Evolutionary conservation across 2,329 filamentous ascomycete species (phyloP).

Genomic region (Fusarium phyllophilum): DNA sequence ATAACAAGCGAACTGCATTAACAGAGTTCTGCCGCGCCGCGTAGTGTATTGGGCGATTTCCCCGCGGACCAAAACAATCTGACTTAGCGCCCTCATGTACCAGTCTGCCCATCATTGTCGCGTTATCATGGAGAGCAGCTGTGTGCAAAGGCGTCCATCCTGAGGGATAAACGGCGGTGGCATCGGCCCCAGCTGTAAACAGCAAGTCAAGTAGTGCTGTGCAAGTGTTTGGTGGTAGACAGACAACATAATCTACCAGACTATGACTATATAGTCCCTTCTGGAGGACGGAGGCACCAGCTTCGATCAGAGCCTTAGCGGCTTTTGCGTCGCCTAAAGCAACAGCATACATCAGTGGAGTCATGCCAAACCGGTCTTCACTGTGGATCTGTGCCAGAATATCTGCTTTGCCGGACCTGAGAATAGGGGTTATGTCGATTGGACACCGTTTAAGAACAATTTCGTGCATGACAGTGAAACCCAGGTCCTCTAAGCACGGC

Average conservation of each 20-base stretch:
- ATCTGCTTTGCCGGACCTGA: neutral
- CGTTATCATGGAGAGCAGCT: neutral
- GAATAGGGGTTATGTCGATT: neutral
- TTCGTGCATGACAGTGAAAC: neutral
- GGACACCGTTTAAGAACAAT: neutral
- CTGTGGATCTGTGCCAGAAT: neutral
- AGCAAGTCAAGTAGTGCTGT: neutral
- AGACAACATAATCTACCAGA: fast-evolving
- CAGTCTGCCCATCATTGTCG: neutral
- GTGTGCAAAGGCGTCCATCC: neutral
- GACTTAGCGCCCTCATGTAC: neutral
- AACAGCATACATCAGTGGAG: neutral
- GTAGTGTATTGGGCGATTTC: neutral
- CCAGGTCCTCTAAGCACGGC: neutral
- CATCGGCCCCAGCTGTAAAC: fast-evolving
- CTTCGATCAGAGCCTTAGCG: neutral
- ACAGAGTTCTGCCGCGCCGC: neutral
- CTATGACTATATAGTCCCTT: fast-evolving
- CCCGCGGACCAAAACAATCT: neutral
- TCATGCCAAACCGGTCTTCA: neutral
- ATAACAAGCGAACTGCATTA: fast-evolving
- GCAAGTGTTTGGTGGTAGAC: neutral
- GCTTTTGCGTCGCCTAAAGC: neutral
- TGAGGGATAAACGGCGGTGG: fast-evolving
- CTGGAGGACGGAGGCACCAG: neutral